Evolutionary conservation across 2,329 filamentous ascomycete genomes (phyloP), one percentile per base, ranked within the genome.

Genomic region (Xylariaceae sp.): DNA sequence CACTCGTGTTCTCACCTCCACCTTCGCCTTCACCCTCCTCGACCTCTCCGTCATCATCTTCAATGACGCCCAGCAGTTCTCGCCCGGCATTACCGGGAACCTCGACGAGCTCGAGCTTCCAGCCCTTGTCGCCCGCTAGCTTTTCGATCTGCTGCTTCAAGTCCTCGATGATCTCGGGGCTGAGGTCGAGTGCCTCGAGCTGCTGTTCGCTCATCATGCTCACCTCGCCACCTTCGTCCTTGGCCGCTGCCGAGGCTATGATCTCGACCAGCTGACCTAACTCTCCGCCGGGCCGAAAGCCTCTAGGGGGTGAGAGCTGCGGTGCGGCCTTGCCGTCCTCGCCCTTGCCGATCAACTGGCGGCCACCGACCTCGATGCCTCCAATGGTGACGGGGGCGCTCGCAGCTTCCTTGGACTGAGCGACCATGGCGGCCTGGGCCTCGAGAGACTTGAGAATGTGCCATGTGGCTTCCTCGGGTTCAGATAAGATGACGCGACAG

Each of bases 31-130:
- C 58, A 14, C 60, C 63, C 7, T 69, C 64, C 8, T 74, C 71
- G 1, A 78, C 73, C 1, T 78, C 75, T 3, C 74, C 74, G 11
- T 78, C 76, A 2, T 70, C 68, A 22, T 85, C 82, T 14, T 92
- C 76, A 34, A 87, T 79, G 0, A 85, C 87, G 36, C 85, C 72
- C 33, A 92, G 79, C 60, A 89, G 84, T 50, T 79, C 12, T 14
- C 12, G 12, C 27, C 27, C 69, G 19, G 77, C 61, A 4, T 74
- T 69, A 19, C 78, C 75, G 2, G 83, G 78, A 10, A 80, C 74
- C 58, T 93, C 85, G 1, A 93, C 79, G 12, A 93, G 74, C 64
- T 93, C 87, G 48, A 95, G 70, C 57, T 83, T 86, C 89, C 90
- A 95, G 14, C 82, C 81, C 53, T 82, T 79, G 6, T 84, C 81